phyloP scores from a whole-genome alignment of 106 monocot species.

The Platanthera guangdongensis region DNA sequence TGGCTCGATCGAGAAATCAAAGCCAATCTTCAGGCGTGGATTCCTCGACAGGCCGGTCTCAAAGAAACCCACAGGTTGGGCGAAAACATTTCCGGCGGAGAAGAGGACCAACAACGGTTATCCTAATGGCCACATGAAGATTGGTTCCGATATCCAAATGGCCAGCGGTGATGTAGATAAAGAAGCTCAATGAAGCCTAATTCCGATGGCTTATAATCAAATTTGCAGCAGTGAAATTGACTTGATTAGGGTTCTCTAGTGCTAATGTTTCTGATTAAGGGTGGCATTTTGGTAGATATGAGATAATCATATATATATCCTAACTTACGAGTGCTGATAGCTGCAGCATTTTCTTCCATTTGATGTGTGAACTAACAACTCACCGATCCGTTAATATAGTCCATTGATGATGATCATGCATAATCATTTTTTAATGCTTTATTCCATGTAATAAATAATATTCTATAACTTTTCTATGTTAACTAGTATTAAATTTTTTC shows the following conservation, averaged over 20 bases:
- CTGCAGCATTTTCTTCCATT: neutral
- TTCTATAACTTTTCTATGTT: too few species aligned
- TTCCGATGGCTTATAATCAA: neutral
- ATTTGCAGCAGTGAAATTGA: neutral
- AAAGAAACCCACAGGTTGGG: neutral
- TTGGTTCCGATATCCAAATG: neutral
- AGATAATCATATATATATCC: neutral
- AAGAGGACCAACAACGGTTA: slow-evolving; percentile 5
- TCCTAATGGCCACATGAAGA: slow-evolving; percentile 7
- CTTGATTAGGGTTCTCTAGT: neutral
- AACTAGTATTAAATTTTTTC: too few species aligned
- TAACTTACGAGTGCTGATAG: neutral
- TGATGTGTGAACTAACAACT: neutral
- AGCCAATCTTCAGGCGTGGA: slow-evolving; percentile 22
- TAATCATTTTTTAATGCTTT: too few species aligned
- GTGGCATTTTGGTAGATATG: slow-evolving; percentile 3
- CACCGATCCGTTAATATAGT: too few species aligned
- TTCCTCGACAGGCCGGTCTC: slow-evolving; percentile 18
- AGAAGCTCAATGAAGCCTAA: neutral
- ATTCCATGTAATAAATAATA: too few species aligned
- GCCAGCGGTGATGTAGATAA: neutral
- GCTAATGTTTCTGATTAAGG: neutral
- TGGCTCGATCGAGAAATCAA: slow-evolving; percentile 10
- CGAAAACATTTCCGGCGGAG: neutral
- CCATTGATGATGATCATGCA: too few species aligned